phyloP scores from a whole-genome alignment of 2,329 filamentous ascomycete species.

The Aspergillus ochraceoroseus region DNA sequence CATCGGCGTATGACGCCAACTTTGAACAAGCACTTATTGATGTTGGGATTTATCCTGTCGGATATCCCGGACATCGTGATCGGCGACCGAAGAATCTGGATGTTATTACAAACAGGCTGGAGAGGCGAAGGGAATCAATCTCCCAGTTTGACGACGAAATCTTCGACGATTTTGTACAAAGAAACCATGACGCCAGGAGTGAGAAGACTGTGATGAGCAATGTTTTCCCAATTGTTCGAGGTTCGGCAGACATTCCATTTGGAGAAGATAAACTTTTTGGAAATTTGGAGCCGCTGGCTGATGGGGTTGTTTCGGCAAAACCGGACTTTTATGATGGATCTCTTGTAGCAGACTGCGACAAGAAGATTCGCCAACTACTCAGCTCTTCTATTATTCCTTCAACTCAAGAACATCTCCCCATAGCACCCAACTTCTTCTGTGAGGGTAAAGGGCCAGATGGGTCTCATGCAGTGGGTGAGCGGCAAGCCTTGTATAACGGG shows the following conservation, averaged over 20 bases:
- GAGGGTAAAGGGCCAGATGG: neutral
- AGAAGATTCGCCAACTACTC: neutral
- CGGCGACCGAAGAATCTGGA: neutral
- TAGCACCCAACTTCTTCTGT: neutral
- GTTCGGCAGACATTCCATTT: neutral
- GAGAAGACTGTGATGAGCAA: neutral
- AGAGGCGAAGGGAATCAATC: neutral
- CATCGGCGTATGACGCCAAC: neutral
- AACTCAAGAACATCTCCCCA: neutral
- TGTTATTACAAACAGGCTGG: neutral
- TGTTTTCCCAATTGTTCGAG: neutral
- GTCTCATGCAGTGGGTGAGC: neutral
- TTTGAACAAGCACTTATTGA: slow-evolving; percentile 1
- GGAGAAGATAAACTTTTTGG: neutral
- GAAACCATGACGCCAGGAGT: neutral
- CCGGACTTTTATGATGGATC: neutral
- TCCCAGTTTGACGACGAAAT: neutral
- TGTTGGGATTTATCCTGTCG: slow-evolving; percentile 1
- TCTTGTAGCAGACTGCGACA: neutral
- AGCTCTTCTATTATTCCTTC: neutral
- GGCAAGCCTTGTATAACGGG: neutral
- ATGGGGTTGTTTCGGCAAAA: neutral
- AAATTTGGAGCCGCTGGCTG: neutral
- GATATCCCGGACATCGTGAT: neutral
- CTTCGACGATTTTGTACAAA: neutral